Conservation (phyloP, 306 rosid species). For the Cucumis sativus region DNA sequence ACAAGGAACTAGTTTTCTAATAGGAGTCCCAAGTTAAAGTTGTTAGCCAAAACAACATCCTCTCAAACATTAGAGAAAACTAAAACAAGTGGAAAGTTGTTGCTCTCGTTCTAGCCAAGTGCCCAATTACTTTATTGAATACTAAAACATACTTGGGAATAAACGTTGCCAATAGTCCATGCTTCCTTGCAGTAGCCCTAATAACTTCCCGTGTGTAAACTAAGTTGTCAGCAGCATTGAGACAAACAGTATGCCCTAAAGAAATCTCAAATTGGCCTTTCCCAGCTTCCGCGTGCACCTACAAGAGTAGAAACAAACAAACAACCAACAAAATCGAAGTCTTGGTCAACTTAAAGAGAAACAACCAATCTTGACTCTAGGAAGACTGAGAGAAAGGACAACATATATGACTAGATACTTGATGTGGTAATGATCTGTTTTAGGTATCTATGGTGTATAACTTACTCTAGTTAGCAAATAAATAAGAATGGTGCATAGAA, state of each 20-base stretch:
- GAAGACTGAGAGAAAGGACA: not conserved
- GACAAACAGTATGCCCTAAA: conserved; percentile 42
- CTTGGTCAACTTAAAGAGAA: not conserved
- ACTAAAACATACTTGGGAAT: conserved; percentile 63
- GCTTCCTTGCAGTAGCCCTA: conserved; percentile 68
- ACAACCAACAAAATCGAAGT: not conserved
- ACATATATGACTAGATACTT: not conserved
- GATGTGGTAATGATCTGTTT: not conserved
- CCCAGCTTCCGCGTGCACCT: conserved; percentile 84
- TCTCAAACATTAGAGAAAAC: not conserved
- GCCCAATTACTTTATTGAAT: not conserved
- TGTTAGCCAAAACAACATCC: not conserved
- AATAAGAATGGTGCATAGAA: not conserved
- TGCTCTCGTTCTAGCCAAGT: not conserved
- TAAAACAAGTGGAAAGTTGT: not conserved
- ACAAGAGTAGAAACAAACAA: not conserved
- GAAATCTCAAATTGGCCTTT: conserved; percentile 81
- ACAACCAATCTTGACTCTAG: not conserved
- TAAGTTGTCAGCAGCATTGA: conserved; percentile 61
- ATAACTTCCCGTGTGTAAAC: conserved; percentile 61
- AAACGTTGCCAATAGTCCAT: conserved; percentile 73
- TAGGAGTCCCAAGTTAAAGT: not conserved
- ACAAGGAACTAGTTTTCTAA: not conserved
- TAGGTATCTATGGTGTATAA: not conserved
- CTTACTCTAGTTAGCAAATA: not conserved